Base-by-base conservation (phyloP, 192 early-diverging fungal genomes). In the Pilobolus umbonatus region DNA sequence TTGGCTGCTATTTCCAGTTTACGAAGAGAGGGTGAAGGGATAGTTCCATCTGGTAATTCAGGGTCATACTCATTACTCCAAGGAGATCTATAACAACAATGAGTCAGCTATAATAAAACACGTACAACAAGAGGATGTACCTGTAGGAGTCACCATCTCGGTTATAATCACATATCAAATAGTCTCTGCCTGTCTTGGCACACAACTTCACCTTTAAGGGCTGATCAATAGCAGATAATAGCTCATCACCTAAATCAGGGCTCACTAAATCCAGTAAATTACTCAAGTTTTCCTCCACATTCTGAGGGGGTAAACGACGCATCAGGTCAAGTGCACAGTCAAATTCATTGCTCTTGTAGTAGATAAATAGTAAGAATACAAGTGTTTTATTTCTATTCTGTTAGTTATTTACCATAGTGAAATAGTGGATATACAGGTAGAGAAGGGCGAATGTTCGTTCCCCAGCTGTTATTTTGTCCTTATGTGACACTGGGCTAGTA, bases 11-110 rank as follows among this genome's bases (percentile, higher is more conserved):
- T 59, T 63, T 99, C 96, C 9, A 99, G 84, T 68, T 89, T 91
- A 30, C 95, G 87, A 60, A 95, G 79, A 35, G 83, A 79, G 12
- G 82, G 55, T 4, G 92, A 89, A 5, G 96, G 95, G 31, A 84
- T 64, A 24, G 75, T 79, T 34, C 85, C 91, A 57, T 96, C 96
- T 19, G 68, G 61, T 64, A 90, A 69, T 26, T 88, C 80, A 39
- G 96, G 96, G 35, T 94, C 88, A 68, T 91, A 99, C 58, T 94
- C 84, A 67, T 95, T 94, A 17, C 91, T 92, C 95, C 95, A 98
- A 38, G 96, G 96, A 14, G 96, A 99, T 61, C 96, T 82, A 61
- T 28, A 34, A 25, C 2, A 19, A 44, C 2, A 78, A 49, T 38
- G 21, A 32, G 19, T 32, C 58, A 10, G 43, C 32, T n/a, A 5